phyloP scores from a whole-genome alignment of 805 yeast genomes.

The Starmera dryadoides region DNA sequence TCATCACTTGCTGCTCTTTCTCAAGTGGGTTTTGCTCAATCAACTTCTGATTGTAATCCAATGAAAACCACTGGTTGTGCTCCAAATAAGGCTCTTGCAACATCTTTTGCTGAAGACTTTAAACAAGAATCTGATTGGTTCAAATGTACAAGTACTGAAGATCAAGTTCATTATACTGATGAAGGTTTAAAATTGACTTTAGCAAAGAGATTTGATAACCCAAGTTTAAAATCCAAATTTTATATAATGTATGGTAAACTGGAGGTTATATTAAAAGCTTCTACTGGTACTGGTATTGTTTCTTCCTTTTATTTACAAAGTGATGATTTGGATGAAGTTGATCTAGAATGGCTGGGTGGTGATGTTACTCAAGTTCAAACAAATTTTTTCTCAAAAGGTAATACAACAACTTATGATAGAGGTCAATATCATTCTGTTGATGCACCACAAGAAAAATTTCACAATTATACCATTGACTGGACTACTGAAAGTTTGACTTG shows the following conservation, averaged over 20 bases:
- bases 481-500: slow-evolving; percentile 55
- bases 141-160: slow-evolving; percentile 32
- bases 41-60: slow-evolving; percentile 36
- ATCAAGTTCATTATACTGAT: slow-evolving; percentile 34
- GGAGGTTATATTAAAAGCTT: slow-evolving; percentile 65
- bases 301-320: slow-evolving; percentile 75
- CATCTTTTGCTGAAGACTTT: slow-evolving; percentile 47
- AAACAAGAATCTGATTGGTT: slow-evolving; percentile 36
- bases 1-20: neutral
- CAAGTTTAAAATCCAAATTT: slow-evolving; percentile 68
- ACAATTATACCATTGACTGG: slow-evolving; percentile 86
- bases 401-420: slow-evolving; percentile 69
- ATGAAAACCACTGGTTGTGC: slow-evolving; percentile 28
- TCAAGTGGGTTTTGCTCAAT: slow-evolving; percentile 5
- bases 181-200: slow-evolving; percentile 62
- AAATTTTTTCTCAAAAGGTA: slow-evolving; percentile 77
- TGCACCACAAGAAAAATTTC: slow-evolving; percentile 51
- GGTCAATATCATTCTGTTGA: slow-evolving; percentile 62
- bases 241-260: slow-evolving; percentile 87
- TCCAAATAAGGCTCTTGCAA: slow-evolving; percentile 56
- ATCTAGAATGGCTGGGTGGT: slow-evolving; percentile 81
- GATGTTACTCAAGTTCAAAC: slow-evolving; percentile 70
- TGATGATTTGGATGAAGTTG: slow-evolving; percentile 88
- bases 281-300: slow-evolving; percentile 71
- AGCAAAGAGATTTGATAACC: slow-evolving; percentile 63